phyloP scores from a whole-genome alignment of 495 filamentous ascomycete genomes.

The Articulospora tetracladia region DNA sequence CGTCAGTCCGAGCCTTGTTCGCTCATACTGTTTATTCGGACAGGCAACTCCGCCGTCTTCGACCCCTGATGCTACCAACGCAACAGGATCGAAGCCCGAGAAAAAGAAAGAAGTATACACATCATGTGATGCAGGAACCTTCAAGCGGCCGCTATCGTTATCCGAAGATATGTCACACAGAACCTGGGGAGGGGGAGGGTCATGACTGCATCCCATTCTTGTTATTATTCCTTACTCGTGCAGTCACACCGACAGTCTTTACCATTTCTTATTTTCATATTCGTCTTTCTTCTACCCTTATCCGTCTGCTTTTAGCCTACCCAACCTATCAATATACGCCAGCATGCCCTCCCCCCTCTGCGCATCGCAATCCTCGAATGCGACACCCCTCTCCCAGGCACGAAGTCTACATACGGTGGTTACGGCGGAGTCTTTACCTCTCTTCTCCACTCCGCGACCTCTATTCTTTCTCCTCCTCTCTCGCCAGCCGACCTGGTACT shows the following conservation, averaged over 20 bases:
- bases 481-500: slow-evolving; percentile 48
- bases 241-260: background rate
- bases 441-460: slow-evolving; percentile 52
- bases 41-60: too few relatives aligned
- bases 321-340: background rate
- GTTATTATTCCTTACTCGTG: background rate
- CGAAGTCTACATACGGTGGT: slow-evolving; percentile 58
- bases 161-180: background rate
- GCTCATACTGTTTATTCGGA: background rate
- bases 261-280: too few relatives aligned
- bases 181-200: background rate
- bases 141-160: background rate
- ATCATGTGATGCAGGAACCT: background rate
- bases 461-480: slow-evolving; percentile 25
- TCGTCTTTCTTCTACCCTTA: background rate
- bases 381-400: slow-evolving; percentile 60
- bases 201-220: background rate
- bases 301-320: background rate
- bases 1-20: background rate
- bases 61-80: too few relatives aligned
- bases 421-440: slow-evolving; percentile 70
- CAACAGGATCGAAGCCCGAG: background rate
- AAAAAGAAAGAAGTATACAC: background rate
- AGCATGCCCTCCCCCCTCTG: slow-evolving; percentile 43
- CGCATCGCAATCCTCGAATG: slow-evolving; percentile 84